Percentiles rank a stretch among this genome's conserved stretches.
Evolutionary conservation across 2,329 filamentous ascomycete species (phyloP).

Genomic region (Colletotrichum spaethianum): DNA sequence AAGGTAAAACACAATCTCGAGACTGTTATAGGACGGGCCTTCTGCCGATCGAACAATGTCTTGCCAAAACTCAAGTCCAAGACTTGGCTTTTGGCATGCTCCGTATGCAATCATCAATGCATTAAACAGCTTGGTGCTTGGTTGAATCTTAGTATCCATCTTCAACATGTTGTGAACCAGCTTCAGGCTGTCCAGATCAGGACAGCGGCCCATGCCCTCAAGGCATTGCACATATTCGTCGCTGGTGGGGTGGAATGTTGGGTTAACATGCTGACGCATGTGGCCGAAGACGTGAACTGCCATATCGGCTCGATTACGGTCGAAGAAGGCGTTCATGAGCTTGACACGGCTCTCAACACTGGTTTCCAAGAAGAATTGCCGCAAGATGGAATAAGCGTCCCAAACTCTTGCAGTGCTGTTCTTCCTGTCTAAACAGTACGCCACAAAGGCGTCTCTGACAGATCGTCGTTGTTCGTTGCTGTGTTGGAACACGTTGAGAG

Average conservation of each 20-base stretch:
- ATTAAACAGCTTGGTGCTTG: constrained; percentile 84
- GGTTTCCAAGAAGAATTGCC: constrained; percentile 76
- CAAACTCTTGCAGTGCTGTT: constrained; percentile 76
- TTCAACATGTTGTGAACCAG: constrained; percentile 95
- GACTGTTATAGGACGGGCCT: constrained; percentile 85
- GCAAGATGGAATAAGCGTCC: constrained; percentile 76
- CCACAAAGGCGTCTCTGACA: constrained; percentile 76
- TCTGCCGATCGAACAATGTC: constrained; percentile 88
- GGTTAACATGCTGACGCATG: constrained; percentile 85
- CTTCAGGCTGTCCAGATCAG: constrained; percentile 69
- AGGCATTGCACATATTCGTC: constrained; percentile 86
- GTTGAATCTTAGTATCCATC: constrained; percentile 85
- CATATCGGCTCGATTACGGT: constrained; percentile 84
- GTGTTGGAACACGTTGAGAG: constrained; percentile 79
- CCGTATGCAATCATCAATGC: constrained; percentile 90
- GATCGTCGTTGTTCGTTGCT: constrained; percentile 77
- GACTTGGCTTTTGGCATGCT: constrained; percentile 74
- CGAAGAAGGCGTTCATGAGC: constrained; percentile 88
- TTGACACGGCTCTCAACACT: constrained; percentile 74
- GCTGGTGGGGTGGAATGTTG: constrained; percentile 74
- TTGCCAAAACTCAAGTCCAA: constrained; percentile 85
- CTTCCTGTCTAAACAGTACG: constrained; percentile 75
- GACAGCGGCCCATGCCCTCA: constrained; percentile 76
- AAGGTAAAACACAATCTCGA: constrained; percentile 85
- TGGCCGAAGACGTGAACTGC: constrained; percentile 90